Evolutionary conservation across 2,329 filamentous ascomycete species (phyloP).

Genomic region (Fusarium oligoseptatum): DNA sequence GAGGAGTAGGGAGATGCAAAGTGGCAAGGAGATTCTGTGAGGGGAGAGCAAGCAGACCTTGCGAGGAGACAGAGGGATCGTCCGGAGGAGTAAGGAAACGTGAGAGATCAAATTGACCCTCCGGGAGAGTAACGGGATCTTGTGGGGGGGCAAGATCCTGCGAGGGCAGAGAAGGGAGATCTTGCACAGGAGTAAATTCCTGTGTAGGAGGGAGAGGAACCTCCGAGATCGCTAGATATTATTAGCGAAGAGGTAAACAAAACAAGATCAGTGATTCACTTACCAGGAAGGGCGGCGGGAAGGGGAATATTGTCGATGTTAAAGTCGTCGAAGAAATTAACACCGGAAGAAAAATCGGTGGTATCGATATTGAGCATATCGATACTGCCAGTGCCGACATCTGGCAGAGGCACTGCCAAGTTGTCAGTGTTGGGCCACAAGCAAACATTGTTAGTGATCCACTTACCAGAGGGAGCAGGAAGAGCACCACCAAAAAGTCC

Average conservation of each 20-base stretch:
- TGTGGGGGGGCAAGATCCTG: background rate
- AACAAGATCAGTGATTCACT: background rate
- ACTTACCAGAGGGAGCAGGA: background rate
- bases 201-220: background rate
- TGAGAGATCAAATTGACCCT: background rate
- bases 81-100: background rate
- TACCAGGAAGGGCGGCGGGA: background rate
- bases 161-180: background rate
- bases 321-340: background rate
- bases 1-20: background rate
- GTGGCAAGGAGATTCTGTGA: background rate
- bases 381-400: background rate
- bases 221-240: background rate
- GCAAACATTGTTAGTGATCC: background rate
- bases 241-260: background rate
- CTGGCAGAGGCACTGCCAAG: background rate
- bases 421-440: background rate
- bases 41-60: background rate
- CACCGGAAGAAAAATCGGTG: background rate
- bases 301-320: background rate
- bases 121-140: background rate
- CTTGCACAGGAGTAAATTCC: background rate
- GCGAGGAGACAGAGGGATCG: background rate
- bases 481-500: background rate
- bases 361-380: background rate